A percentile compares a stretch with the other conserved stretches of the same genome.
These are phyloP conservation scores for Neofusicoccum umdonicola DNA, from an alignment of 2,329 filamentous ascomycete genomes.

Conservation along the genomic window DNA sequence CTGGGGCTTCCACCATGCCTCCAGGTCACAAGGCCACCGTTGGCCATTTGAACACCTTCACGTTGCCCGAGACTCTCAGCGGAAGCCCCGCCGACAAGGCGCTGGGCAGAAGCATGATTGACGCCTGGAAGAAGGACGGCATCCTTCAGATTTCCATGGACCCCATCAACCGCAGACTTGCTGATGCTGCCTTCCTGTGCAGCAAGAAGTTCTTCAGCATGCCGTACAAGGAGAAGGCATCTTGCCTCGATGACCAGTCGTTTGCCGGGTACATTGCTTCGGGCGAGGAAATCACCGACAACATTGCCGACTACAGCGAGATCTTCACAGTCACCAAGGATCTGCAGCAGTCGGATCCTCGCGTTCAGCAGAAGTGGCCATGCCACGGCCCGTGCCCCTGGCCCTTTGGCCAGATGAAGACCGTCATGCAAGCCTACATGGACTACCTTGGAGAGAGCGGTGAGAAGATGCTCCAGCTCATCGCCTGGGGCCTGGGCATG, in stretches of 20 bases:
- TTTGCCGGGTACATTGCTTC: slow-evolving; percentile 52
- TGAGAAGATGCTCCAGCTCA: slow-evolving; percentile 47
- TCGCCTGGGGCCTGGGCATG: slow-evolving; percentile 46
- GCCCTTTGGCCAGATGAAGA: slow-evolving; percentile 44
- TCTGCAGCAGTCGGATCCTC: slow-evolving; percentile 37
- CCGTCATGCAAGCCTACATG: slow-evolving; percentile 43
- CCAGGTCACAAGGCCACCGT: slow-evolving; percentile 30
- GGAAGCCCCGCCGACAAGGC: slow-evolving; percentile 34
- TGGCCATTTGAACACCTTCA: slow-evolving; percentile 42
- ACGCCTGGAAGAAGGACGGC: slow-evolving; percentile 46
- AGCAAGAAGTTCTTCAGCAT: slow-evolving; percentile 37
- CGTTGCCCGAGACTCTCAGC: slow-evolving; percentile 40
- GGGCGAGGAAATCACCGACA: slow-evolving; percentile 41
- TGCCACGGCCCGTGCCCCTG: slow-evolving; percentile 52
- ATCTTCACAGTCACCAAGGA: slow-evolving; percentile 55
- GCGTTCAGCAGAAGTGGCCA: slow-evolving; percentile 46
- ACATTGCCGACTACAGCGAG: slow-evolving; percentile 53
- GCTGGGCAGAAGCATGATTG: slow-evolving; percentile 43
- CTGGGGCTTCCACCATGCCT: slow-evolving; percentile 23
- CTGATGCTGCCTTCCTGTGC: slow-evolving; percentile 36
- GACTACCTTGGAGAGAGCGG: slow-evolving; percentile 42
- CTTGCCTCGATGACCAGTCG: slow-evolving; percentile 46
- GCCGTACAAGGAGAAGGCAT: slow-evolving; percentile 43
- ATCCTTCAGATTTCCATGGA: slow-evolving; percentile 49
- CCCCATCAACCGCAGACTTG: slow-evolving; percentile 34